Evolutionary conservation across 176 grass and related monocot genomes (phyloP), one percentile per base, ranked within the genome.

Genomic region (Guadua angustifolia): DNA sequence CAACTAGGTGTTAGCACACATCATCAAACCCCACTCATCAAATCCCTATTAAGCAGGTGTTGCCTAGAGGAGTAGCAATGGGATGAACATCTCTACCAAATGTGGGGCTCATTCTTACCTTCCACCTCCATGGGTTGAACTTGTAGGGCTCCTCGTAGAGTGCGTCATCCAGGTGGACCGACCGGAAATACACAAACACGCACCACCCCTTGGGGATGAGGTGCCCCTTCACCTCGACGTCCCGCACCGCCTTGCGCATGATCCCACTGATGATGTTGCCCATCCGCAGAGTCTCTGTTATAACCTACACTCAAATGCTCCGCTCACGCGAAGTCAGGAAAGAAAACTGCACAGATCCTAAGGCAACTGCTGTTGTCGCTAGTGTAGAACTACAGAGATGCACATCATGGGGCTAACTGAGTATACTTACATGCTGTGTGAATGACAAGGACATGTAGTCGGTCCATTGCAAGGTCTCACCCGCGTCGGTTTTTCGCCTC

Each of bases 71-170:
- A 29, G 29, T 29, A 29, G 29, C 29, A 29, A 29, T 29, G 0
- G 29, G 29, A 29, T 29, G 29, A 29, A 29, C 29, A 29, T 29
- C 29, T 29, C 29, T 29, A 29, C 29, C 29, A 29, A 29, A 29
- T 29, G 29, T 36, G 84, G 88, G 84, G 66, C 32, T 58, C 29
- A 0, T 59, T 61, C 55, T 90, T 85, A 99, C 96, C 96, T 99
- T 94, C 96, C 96, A 99, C 81, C 96, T 99, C 96, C 96, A 99
- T 81, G 96, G 96, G 78, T 94, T 89, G 88, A 99, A 99, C 78
- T 71, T 90, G 91, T 79, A 94, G 52, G 93, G 77, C 21, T 99
- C 96, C 21, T 89, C 70, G 52, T 95, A 99, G 77, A 87, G 66
- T 14, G 47, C 55, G 49, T 88, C 77, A 18, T 95, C 91, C 8